Conservation (phyloP, 2,329 filamentous ascomycete genomes). For the Ceratocystis huliohia region DNA sequence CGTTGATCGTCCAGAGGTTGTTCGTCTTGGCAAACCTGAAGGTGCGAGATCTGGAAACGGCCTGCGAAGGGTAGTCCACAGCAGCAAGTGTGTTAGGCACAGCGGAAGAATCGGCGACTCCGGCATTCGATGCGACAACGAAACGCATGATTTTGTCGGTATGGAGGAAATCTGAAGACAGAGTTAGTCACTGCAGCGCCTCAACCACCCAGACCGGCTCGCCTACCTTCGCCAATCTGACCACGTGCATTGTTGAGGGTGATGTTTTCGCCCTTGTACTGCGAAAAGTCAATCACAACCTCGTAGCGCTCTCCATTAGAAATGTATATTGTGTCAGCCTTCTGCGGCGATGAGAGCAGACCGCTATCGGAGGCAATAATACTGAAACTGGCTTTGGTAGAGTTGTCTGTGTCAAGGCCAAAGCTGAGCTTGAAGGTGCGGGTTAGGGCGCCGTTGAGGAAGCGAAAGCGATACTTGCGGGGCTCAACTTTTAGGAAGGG, state of each 20-base stretch:
- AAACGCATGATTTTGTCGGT: constrained; percentile 43
- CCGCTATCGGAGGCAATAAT: constrained; percentile 44
- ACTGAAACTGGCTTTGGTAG: constrained; percentile 33
- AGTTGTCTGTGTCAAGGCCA: constrained; percentile 26
- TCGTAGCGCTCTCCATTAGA: constrained; percentile 47
- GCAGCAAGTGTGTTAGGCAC: constrained; percentile 29
- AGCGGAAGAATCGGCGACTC: constrained; percentile 29
- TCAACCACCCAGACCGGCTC: neutral
- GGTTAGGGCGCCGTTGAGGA: constrained; percentile 39
- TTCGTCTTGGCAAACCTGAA: constrained; percentile 36
- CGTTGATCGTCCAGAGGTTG: constrained; percentile 41
- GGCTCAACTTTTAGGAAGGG: constrained; percentile 46
- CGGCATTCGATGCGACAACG: constrained; percentile 31
- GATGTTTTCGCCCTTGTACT: constrained; percentile 37
- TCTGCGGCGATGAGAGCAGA: constrained; percentile 29
- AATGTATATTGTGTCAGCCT: constrained; percentile 26
- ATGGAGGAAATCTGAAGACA: constrained; percentile 34
- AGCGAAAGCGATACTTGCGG: constrained; percentile 45
- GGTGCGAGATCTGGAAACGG: constrained; percentile 31
- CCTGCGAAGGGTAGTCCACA: constrained; percentile 30
- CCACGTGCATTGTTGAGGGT: constrained; percentile 27
- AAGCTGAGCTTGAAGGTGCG: constrained; percentile 39
- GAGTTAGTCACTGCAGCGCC: no score
- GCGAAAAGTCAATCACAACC: constrained; percentile 43
- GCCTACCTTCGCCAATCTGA: constrained; percentile 17